Evolutionary conservation across 495 filamentous ascomycete genomes (phyloP).

Genomic region (Penicillium odoratum): DNA sequence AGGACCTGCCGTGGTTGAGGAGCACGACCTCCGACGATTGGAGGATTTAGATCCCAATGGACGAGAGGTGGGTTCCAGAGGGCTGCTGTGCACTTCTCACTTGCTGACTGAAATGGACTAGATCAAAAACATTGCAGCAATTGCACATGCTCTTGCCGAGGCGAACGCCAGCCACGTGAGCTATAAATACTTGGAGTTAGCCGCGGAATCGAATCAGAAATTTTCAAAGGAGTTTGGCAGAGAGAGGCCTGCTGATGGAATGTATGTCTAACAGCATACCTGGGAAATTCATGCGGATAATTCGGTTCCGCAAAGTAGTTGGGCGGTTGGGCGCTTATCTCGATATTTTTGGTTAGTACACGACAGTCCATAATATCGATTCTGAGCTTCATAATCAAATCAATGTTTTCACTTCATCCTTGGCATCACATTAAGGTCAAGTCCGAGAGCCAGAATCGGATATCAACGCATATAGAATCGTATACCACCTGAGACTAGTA

Average conservation of each 20-base stretch:
- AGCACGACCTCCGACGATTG: slow-evolving; percentile 18
- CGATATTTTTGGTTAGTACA: slow-evolving; percentile 14
- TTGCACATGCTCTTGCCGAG: slow-evolving; percentile 22
- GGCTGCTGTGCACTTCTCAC: slow-evolving; percentile 4
- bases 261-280: slow-evolving; percentile 14
- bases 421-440: slow-evolving; percentile 8
- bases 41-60: slow-evolving; percentile 23
- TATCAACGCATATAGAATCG: slow-evolving; percentile 9
- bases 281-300: too few relatives aligned
- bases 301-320: background rate
- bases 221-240: slow-evolving; percentile 22
- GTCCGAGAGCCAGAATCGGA: slow-evolving; percentile 12
- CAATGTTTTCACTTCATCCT: slow-evolving; percentile 9
- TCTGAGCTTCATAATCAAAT: slow-evolving; percentile 12
- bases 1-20: slow-evolving; percentile 19
- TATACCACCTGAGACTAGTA: slow-evolving; percentile 9
- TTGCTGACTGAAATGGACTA: slow-evolving; percentile 12
- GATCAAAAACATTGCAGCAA: slow-evolving; percentile 27
- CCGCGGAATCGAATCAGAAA: slow-evolving; percentile 25
- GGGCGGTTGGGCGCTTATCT: background rate
- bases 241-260: slow-evolving; percentile 9
- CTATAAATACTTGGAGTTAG: slow-evolving; percentile 25
- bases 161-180: slow-evolving; percentile 14
- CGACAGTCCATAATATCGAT: slow-evolving; percentile 10
- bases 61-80: slow-evolving; percentile 24